Evolutionary conservation across 2,329 filamentous ascomycete genomes (phyloP).

Genomic region (Drechslerella dactyloides): DNA sequence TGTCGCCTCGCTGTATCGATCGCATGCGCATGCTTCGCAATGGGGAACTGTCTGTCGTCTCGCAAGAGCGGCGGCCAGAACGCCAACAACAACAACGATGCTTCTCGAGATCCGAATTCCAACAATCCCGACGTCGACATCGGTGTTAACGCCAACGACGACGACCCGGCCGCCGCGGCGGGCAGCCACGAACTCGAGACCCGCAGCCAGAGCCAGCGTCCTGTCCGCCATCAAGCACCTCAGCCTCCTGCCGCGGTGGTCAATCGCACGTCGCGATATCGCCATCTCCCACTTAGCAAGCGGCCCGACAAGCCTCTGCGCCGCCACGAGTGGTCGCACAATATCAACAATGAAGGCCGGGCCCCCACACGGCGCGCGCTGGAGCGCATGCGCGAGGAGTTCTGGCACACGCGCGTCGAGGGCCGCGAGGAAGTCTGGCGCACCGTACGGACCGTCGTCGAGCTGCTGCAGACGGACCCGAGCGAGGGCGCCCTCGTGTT

Average conservation of each 20-base stretch:
- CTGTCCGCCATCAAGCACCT: no score
- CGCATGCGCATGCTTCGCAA: slow-evolving; percentile 36
- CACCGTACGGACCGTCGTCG: slow-evolving; percentile 15
- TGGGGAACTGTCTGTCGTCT: slow-evolving; percentile 47
- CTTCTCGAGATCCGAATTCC: neutral
- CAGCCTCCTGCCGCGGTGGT: neutral
- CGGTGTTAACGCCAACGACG: neutral
- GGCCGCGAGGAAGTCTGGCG: slow-evolving; percentile 33
- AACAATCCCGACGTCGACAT: neutral
- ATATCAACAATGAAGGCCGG: slow-evolving; percentile 4
- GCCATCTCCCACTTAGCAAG: slow-evolving; percentile 11
- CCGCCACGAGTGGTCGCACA: slow-evolving; percentile 24
- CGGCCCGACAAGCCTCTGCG: slow-evolving; percentile 19
- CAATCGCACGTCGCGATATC: slow-evolving; percentile 12
- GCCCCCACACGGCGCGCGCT: slow-evolving; percentile 6
- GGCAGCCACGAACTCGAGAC: no score
- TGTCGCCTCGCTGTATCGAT: no score
- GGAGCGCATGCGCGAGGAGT: slow-evolving; percentile 18
- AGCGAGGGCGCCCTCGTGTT: slow-evolving; percentile 20
- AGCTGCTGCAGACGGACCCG: slow-evolving; percentile 18
- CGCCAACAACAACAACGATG: slow-evolving; percentile 6
- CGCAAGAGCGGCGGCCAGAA: slow-evolving; percentile 8
- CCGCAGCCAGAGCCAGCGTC: no score
- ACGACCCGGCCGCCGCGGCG: no score
- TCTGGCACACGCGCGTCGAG: slow-evolving; percentile 30